A percentile compares a stretch with the other conserved stretches of the same genome.
These are phyloP conservation scores for Chloris gayana DNA, from an alignment of 176 grass and related monocot species.

Conservation along the genomic window DNA sequence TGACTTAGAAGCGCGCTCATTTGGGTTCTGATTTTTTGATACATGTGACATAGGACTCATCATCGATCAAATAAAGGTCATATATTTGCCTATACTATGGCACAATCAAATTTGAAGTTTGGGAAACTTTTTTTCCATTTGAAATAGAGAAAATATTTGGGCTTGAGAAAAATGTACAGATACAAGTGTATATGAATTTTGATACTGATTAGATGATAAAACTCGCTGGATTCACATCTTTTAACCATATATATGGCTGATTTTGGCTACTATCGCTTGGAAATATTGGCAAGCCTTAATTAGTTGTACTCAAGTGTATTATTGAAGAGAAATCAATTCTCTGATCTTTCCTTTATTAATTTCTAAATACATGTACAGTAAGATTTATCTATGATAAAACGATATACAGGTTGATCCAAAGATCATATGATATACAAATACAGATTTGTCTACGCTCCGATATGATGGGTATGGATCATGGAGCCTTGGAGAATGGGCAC, in stretches of 20 bases:
- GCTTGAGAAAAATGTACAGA: neutral
- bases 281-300: neutral
- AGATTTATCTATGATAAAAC: neutral
- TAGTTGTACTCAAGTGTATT: neutral
- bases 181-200: neutral
- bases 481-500: neutral
- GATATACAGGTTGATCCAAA: neutral
- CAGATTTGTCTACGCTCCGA: neutral
- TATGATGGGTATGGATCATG: neutral
- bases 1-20: neutral
- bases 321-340: neutral
- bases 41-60: neutral
- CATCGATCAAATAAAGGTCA: neutral
- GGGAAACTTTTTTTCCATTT: no score
- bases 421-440: constrained; percentile 15
- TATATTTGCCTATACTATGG: neutral
- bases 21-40: neutral
- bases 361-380: neutral
- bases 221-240: neutral
- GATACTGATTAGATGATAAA: neutral
- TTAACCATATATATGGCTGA: neutral
- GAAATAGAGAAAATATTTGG: no score
- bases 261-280: neutral
- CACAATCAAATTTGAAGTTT: neutral
- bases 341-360: neutral